These are phyloP conservation scores for Aureobasidium sp. DNA, from an alignment of 2,329 filamentous ascomycete genomes.

Conservation along the genomic window DNA sequence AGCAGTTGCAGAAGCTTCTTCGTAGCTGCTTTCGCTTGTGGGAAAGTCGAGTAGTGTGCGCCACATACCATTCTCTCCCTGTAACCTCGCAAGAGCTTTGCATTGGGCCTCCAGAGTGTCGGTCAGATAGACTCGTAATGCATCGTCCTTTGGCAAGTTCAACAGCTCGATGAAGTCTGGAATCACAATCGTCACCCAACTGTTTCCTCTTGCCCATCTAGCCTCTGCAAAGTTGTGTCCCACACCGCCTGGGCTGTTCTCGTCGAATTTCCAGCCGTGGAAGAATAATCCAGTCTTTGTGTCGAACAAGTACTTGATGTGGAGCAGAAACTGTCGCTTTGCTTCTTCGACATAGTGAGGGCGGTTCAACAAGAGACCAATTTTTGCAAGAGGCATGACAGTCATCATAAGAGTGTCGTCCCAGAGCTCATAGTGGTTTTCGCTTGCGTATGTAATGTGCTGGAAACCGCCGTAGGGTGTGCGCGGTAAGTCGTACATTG, in stretches of 20 bases:
- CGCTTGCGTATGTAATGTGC: slow-evolving; percentile 62
- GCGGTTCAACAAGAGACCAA: slow-evolving; percentile 59
- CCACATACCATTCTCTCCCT: slow-evolving; percentile 59
- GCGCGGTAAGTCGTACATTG: slow-evolving; percentile 64
- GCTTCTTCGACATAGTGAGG: slow-evolving; percentile 70
- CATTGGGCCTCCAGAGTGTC: slow-evolving; percentile 62
- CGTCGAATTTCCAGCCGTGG: slow-evolving; percentile 73
- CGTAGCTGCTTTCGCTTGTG: slow-evolving; percentile 59
- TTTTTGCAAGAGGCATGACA: slow-evolving; percentile 70
- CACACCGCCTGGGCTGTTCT: slow-evolving; percentile 40
- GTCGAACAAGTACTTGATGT: slow-evolving; percentile 73
- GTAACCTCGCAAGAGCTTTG: slow-evolving; percentile 52
- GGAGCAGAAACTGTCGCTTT: slow-evolving; percentile 66
- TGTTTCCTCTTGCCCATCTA: slow-evolving; percentile 53
- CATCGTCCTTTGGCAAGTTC: slow-evolving; percentile 49
- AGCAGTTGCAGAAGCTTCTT: slow-evolving; percentile 68
- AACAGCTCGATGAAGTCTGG: slow-evolving; percentile 72
- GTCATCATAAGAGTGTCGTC: slow-evolving; percentile 88
- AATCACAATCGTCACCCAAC: slow-evolving; percentile 75
- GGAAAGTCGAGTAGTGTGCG: slow-evolving; percentile 63
- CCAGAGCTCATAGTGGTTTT: slow-evolving; percentile 70
- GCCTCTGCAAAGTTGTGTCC: slow-evolving; percentile 50
- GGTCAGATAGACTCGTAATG: slow-evolving; percentile 51
- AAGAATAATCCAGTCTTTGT: slow-evolving; percentile 64
- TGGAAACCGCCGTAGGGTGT: slow-evolving; percentile 67